Base-by-base conservation (phyloP, 208 protist genomes). In the Leishmania aethiopica region DNA sequence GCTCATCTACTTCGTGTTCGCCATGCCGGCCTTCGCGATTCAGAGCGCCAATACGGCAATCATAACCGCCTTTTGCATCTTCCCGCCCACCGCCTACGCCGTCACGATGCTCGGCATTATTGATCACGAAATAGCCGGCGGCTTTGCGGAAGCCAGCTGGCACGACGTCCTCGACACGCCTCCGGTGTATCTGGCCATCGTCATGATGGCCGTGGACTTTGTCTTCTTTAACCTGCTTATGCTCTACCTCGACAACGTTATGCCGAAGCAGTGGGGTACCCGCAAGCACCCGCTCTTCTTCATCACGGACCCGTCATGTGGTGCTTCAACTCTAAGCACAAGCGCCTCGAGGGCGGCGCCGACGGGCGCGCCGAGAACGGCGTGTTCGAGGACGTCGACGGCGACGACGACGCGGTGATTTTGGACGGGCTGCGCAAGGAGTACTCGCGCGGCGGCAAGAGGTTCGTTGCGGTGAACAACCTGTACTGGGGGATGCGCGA, bases 391-490 rank as follows among this genome's bases (percentile, higher is more conserved):
- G 70, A 78, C 15, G 69, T 55, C 64, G 80, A 82, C 70, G 55
- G 55, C 0, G 70, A 80, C 51, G 75, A 82, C 51, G 59, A 70
- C 40, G 79, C 83, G 45, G 81, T 84, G 47, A 53, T 74, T 13
- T 78, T 88, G 17, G 80, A 84, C 22, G 84, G 84, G 2, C 76
- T 90, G 49, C 80, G 84, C 40, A 90, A 90, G 85, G 64, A 77
- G 80, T 93, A 82, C 74, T 60, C 35, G 45, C 80, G 84, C 42
- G 81, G 75, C n/a, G 86, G 95, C 47, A 93, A 89, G 66, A 82
- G 19, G 51, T 93, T 96, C 70, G 37, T 87, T 15, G 95, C 91
- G 60, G 93, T 98, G 75, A 90, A 96, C 81, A 84, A 97, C 84
- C 84, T 97, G 22, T 91, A 90, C 82, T 91, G 84, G 87, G 80